A percentile compares a stretch with the other conserved stretches of the same genome.
These are phyloP conservation scores for Lomentospora prolificans DNA, from an alignment of 2,329 filamentous ascomycete species.

Conservation along the genomic window DNA sequence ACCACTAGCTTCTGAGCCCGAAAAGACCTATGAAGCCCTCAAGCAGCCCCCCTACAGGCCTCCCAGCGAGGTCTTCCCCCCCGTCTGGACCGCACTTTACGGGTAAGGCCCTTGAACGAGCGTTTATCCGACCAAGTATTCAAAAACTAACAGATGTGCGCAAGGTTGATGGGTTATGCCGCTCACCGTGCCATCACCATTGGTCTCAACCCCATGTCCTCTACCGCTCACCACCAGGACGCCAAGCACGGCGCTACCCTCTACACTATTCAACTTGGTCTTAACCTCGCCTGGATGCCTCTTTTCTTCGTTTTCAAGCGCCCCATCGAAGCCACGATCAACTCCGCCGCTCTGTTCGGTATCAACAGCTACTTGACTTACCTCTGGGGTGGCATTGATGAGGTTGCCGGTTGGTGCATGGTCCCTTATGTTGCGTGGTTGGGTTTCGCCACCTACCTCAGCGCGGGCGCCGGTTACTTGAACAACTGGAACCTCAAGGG, in stretches of 20 bases:
- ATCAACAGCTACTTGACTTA: constrained; percentile 65
- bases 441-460: constrained; percentile 78
- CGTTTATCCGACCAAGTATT: constrained; percentile 7
- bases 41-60: constrained; percentile 58
- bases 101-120: constrained; percentile 25
- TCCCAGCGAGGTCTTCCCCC: constrained; percentile 52
- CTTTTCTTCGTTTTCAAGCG: constrained; percentile 75
- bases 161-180: constrained; percentile 72
- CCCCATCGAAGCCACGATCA: constrained; percentile 63
- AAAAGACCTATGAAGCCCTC: constrained; percentile 53
- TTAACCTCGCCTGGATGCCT: constrained; percentile 87
- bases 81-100: constrained; percentile 58
- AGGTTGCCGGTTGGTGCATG: constrained; percentile 61
- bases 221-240: constrained; percentile 42
- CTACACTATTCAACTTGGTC: constrained; percentile 74
- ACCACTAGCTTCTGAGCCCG: constrained; percentile 41
- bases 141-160: background rate
- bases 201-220: constrained; percentile 48
- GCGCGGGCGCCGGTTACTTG: constrained; percentile 55
- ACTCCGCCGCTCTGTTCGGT: constrained; percentile 65
- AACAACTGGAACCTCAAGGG: constrained; percentile 55
- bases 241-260: constrained; percentile 64
- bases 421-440: constrained; percentile 81
- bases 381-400: constrained; percentile 66
- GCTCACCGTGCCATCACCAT: constrained; percentile 65